Base-by-base conservation (phyloP, 106 monocot genomes). In the Dioscorea zingiberensis region DNA sequence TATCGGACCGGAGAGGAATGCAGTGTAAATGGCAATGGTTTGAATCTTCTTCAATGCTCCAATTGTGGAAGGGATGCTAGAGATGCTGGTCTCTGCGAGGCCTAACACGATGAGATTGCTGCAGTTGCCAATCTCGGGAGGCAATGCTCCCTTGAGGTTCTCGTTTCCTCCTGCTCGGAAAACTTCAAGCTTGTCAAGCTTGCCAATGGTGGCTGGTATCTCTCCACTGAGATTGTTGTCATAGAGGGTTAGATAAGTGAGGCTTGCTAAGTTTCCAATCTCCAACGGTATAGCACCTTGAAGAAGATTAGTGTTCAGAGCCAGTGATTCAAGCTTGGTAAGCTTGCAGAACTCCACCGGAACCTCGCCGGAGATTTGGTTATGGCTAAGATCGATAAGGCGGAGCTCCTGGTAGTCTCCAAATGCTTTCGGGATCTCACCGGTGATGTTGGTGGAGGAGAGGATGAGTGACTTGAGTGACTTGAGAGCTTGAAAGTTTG, bases 101-200 rank as follows among this genome's bases (percentile, higher is more conserved):
- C 98, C 98, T 23, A 98, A 67, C 74, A 87, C 73, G 24, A 71
- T 67, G 3, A 98, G 57, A 28, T 73, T 77, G 55, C 78, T 86
- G 64, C 98, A 98, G 71, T 93, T 89, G 10, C 89, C 88, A 29
- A 98, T 92, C 76, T 93, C 89, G 15, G 64, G 29, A 8, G 98
- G 92, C 61, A 98, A 38, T 17, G 62, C 7, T 3, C 98, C 98
- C 25, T 74, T 77, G 44, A 98, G 48, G 24, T 77, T 66, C 26
- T 73, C 81, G 67, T 98, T 98, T 2, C 98, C 98, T 2, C 98
- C 98, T 2, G 84, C 89, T 2, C 98, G 86, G 44, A 98, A 84
- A 47, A 89, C 80, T 44, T 89, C 64, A 5, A 98, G 86, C 48
- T 74, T 77, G 24, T 54, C 21, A 62, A 98, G 44, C n/a, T 70